Evolutionary conservation across 805 yeast genomes (phyloP), one percentile per base, ranked within the genome.

Genomic region (Torulaspora microellipsoides): DNA sequence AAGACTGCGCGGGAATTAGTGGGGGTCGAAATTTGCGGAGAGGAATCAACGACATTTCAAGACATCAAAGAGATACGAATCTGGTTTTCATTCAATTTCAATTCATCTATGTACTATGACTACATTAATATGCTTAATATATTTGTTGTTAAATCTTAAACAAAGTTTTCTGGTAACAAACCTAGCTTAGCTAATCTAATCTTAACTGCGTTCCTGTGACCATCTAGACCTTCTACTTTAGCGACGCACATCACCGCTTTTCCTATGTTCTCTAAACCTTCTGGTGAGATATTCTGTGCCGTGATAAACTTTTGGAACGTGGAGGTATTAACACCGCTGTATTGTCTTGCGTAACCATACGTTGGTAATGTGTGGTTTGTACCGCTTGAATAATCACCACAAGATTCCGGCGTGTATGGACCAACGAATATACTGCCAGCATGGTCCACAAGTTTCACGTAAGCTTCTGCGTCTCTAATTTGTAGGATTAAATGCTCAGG

Each of bases 351-450:
- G 61, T 91, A 93, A 39, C 99, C 99, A 62, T 93, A 93, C 0
- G 99, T 93, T 46, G 99, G 99, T 57, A 93, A 76, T 0, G 99
- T 93, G 70, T 93, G 99, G 75, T 93, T 93, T 4, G 99, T 93
- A 64, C 99, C 99, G 48, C 90, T 79, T 0, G 97, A 90, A 70
- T 93, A 93, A 70, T 93, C 99, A 60, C 99, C 99, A 66, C 97
- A 90, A 2, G 95, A 85, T 66, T 93, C 99, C 39, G 99, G 99
- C 2, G 96, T 85, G 65, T 85, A 85, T 3, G 91, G 84, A 35
- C 99, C 99, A 43, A 93, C 97, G 60, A 93, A 93, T 17, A 93
- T 93, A 27, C 95, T 84, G 31, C 99, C 99, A 5, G 99, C 99
- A 63, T 93, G 83, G 51, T 85, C 83, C 29, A 93, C 90, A 52